Evolutionary conservation across 352 stramenopile species (phyloP).

Genomic region (Blastocystis sp.): DNA sequence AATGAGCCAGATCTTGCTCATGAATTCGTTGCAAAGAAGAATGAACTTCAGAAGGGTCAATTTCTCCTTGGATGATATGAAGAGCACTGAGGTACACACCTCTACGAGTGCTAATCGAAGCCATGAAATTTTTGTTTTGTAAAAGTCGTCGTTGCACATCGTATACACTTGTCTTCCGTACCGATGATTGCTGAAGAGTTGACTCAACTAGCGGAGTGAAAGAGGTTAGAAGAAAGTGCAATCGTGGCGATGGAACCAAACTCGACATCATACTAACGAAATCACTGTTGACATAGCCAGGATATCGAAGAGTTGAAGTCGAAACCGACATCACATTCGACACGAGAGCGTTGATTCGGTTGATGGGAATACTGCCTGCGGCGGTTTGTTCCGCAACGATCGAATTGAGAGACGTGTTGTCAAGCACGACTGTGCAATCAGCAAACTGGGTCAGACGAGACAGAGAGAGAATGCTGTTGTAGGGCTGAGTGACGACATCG

Average conservation of each 20-base stretch:
- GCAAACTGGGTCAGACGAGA: conserved; percentile 95
- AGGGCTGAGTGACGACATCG: conserved; percentile 98
- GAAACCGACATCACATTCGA: conserved; percentile 96
- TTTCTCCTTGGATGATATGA: conserved; percentile 98
- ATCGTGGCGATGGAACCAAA: conserved; percentile 94
- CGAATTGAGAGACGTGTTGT: conserved; percentile 96
- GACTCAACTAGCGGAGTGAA: conserved; percentile 86
- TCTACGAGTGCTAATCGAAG: conserved; percentile 86
- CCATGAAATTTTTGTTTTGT: conserved; percentile 99
- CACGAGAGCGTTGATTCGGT: conserved; percentile 83
- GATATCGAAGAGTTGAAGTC: conserved; percentile 89
- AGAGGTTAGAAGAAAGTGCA: conserved; percentile 98
- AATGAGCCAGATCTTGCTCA: conserved; percentile 87
- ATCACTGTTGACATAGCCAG: conserved; percentile 98
- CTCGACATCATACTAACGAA: conserved; percentile 92
- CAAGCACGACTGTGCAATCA: conserved; percentile 95
- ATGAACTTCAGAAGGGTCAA: conserved; percentile 95
- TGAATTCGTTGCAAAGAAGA: conserved; percentile 95
- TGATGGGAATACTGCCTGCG: conserved; percentile 73
- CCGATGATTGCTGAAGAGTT: conserved; percentile 60
- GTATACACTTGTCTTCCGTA: conserved; percentile 95
- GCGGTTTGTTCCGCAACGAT: conserved; percentile 82
- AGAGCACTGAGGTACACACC: conserved; percentile 98
- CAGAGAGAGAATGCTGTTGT: conserved; percentile 98
- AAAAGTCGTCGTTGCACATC: conserved; percentile 93